Percentiles rank a stretch among this genome's conserved stretches.
Evolutionary conservation across 2,329 filamentous ascomycete genomes (phyloP).

Genomic region (Stylonectria norvegica): DNA sequence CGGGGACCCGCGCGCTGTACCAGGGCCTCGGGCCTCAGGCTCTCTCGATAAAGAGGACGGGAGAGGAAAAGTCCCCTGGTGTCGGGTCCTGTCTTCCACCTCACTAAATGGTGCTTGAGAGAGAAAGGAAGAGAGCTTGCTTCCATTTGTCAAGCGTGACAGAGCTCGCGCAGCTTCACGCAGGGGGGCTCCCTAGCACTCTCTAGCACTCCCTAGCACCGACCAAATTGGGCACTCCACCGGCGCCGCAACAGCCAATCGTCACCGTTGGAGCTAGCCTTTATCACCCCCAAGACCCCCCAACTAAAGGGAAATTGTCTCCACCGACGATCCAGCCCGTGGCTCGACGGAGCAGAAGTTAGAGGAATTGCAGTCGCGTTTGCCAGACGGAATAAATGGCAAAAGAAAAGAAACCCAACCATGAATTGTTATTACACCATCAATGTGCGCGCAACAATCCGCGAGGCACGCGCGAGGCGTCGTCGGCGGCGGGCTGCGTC

Average conservation of each 20-base stretch:
- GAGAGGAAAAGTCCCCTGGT: neutral
- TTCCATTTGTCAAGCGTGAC: neutral
- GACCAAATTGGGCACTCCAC: neutral
- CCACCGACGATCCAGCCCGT: conserved; percentile 7
- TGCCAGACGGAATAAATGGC: neutral
- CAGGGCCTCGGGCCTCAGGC: conserved; percentile 5
- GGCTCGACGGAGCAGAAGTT: conserved; percentile 1
- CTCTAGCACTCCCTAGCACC: neutral
- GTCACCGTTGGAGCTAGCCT: no score
- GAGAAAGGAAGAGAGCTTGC: neutral
- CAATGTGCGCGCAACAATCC: no score
- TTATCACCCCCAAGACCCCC: conserved; percentile 8
- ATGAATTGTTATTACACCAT: no score
- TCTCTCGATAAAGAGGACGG: neutral
- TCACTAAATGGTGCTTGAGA: neutral
- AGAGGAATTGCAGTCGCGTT: conserved; percentile 6
- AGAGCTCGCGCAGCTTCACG: no score
- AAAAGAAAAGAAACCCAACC: neutral
- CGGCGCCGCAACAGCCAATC: conserved; percentile 13
- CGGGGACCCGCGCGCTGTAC: conserved; percentile 6
- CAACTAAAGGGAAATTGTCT: conserved; percentile 28
- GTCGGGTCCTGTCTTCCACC: neutral
- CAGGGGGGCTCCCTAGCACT: no score
- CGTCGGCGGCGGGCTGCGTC: neutral
- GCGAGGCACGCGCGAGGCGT: no score